Percentiles rank a stretch among this genome's conserved stretches.
These are phyloP conservation scores for Bimuria novae-zelandiae DNA, from an alignment of 2,329 filamentous ascomycete genomes.

Conservation along the genomic window DNA sequence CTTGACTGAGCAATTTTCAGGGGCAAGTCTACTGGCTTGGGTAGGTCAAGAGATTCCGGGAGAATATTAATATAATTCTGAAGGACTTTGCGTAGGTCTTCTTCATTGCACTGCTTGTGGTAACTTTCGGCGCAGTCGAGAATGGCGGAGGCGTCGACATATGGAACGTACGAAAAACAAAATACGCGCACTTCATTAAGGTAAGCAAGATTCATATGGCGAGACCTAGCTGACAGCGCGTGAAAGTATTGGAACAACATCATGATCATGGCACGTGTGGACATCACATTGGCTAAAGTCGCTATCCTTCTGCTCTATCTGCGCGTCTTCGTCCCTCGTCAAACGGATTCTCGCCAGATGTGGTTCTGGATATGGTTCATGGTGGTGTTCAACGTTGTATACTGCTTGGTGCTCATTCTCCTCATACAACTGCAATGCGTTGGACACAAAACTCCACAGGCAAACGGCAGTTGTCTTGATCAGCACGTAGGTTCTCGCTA, in stretches of 20 bases:
- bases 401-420: constrained; percentile 9
- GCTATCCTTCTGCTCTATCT: constrained; percentile 7
- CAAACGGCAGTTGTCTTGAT: constrained; percentile 6
- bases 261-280: constrained; percentile 9
- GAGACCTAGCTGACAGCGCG: not conserved
- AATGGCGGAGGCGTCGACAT: constrained; percentile 8
- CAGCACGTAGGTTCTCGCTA: constrained; percentile 1
- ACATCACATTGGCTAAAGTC: constrained; percentile 6
- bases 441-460: constrained; percentile 6
- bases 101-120: constrained; percentile 3
- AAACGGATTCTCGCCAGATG: constrained; percentile 3
- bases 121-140: constrained; percentile 7
- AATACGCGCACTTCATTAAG: constrained; percentile 7
- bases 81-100: not conserved
- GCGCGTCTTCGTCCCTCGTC: constrained; percentile 3
- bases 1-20: not conserved
- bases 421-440: constrained; percentile 8
- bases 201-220: not conserved
- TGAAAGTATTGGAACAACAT: constrained; percentile 4
- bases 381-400: constrained; percentile 5
- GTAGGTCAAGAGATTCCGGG: too few species aligned
- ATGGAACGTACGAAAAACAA: constrained; percentile 3
- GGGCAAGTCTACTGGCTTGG: constrained; percentile 5
- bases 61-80: too few species aligned
- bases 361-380: constrained; percentile 12